Base-by-base conservation (phyloP, 2,329 filamentous ascomycete species). In the Chalaropsis thielavioides region DNA sequence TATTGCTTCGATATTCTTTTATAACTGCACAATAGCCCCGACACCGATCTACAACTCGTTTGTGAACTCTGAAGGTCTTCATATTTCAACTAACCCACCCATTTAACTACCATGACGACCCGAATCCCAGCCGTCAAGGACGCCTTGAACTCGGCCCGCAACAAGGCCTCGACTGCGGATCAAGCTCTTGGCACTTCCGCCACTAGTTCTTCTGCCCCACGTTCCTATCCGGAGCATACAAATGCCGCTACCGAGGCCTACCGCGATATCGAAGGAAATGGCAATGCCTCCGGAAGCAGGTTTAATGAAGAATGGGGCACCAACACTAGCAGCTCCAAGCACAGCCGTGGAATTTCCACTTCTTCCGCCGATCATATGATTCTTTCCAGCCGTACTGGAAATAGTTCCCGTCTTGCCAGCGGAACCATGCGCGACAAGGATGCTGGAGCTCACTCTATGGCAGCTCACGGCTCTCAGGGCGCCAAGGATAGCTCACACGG, bases 291-390 rank as follows among this genome's bases (percentile, higher is more conserved):
- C 56, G 51, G 58, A 38, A 56, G 59, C 27, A 63, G 58, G 35
- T 59, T 38, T 22, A 64, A 54, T 17, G 63, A 62, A 15, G 19
- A 51, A 51, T 54, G 56, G 35, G 40, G 17, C 13, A n/a, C 59
- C 4, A 24, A 24, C 27, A 5, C 63, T 35, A 41, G n/a, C 24
- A 27, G 60, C 35, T 64, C 51, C 38, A 56, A 64, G 40, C 66
- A 67, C 41, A 40, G 54, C 15, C 66, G 66, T 27, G 35, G 43
- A 19, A 54, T 56, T 15, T 67, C 66, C 0, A 62, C 66, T 15
- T 67, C 66, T 10, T 67, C 66, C 0, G 66, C 51, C 10, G 66
- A 67, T 15, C 62, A 67, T 22, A 63, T 67, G 66, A 59, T 67
- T 24, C 60, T 67, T 15, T 67, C 63, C 22, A 64, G 62, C 13